Evolutionary conservation across 2,329 filamentous ascomycete species (phyloP).

Genomic region (Fusarium kyushuense): DNA sequence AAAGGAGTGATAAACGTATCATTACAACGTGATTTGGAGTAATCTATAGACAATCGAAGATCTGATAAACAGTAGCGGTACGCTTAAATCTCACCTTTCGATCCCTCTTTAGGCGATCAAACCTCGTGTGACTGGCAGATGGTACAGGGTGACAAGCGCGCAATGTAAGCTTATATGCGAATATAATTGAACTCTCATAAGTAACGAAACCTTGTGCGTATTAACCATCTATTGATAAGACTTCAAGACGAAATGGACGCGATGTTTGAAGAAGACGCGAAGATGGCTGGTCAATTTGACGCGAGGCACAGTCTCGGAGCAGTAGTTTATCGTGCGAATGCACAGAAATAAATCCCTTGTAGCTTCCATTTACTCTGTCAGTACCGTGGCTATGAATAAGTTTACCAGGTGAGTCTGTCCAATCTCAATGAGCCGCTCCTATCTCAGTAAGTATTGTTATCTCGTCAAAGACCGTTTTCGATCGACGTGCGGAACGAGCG

Average conservation of each 20-base stretch:
- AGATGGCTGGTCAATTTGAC: neutral
- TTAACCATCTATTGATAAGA: neutral
- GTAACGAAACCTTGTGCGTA: neutral
- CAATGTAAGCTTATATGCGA: neutral
- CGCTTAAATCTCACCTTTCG: constrained; percentile 1
- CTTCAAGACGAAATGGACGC: neutral
- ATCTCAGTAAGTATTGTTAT: neutral
- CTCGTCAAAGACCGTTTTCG: neutral
- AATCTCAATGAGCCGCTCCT: neutral
- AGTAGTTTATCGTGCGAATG: neutral
- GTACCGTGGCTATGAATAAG: no score
- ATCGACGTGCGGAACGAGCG: constrained; percentile 1
- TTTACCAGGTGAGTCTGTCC: neutral
- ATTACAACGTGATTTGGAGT: neutral
- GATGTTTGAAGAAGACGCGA: neutral
- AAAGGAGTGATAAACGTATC: neutral
- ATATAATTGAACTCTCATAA: neutral
- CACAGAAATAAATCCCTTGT: neutral
- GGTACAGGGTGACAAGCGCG: neutral
- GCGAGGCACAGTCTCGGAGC: neutral
- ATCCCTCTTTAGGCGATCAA: neutral
- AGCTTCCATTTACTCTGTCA: no score
- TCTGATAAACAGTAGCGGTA: neutral
- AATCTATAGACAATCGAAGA: neutral
- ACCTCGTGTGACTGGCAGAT: neutral